Base-by-base conservation (phyloP, 2,329 filamentous ascomycete genomes). In the Juglanconis juglandina region DNA sequence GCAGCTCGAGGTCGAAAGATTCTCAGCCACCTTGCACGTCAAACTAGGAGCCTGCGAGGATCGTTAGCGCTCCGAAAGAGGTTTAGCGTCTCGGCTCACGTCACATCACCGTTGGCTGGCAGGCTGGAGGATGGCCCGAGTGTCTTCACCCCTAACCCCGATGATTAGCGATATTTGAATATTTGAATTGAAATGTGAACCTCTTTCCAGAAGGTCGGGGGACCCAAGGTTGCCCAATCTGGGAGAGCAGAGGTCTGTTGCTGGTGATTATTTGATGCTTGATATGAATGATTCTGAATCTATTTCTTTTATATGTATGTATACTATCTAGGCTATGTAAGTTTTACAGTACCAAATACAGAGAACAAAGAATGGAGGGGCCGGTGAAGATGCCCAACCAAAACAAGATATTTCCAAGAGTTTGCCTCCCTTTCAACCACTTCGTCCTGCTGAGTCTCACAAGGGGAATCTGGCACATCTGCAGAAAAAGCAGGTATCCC, bases 331-430 rank as follows among this genome's bases (percentile, higher is more conserved):
- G 39, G 39, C 39, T 42, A 42, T 42, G 39, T 11, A 42, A 24
- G 24, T 2, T 32, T 54, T 32, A 87, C 35, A 87, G 69, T 47
- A 87, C 81, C 59, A 87, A 68, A 65, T 87, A 87, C 56, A 87
- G 68, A 59, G 83, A 86, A 66, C 83, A 86, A 32, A 87, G 69
- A 44, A 91, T 71, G 72, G 88, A 91, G 1, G 90, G 90, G 0
- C 88, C 89, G 2, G 88, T 88, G 61, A 91, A 90, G n/a, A 93
- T 81, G 0, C 90, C 89, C 46, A 90, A 69, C 90, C 90, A 94
- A 67, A 93, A 93, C 3, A 91, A 79, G 7, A 90, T 71, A 69
- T 94, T 93, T 0, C 89, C 90, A 24, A 92, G 67, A 1, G 84
- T 82, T 66, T 83, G 79, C 66, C 80, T 78, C 32, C 83, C 83